Evolutionary conservation across 2,329 filamentous ascomycete species (phyloP), one percentile per base, ranked within the genome.

Genomic region (Ceratocystis destructans): DNA sequence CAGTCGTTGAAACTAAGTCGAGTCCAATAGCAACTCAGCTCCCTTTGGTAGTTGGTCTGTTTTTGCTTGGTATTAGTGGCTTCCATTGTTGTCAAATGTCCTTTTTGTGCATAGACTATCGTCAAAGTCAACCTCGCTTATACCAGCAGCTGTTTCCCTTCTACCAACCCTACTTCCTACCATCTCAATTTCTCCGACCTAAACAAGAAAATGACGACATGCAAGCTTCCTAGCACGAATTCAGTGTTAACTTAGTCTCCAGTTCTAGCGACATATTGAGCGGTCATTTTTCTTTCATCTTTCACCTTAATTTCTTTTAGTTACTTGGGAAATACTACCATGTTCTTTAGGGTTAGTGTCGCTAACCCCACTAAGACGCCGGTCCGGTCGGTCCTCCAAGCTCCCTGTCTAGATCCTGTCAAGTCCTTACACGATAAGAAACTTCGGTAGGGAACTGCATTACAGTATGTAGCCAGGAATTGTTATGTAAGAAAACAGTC

Each of bases 121-220:
- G 5, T 22, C 46, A 50, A 8, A 8, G 8, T 20, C 17, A 5
- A 50, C 22, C n/a, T 50, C n/a, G 10, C 46, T 10, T 22, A 10
- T 22, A 50, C n/a, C 10, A 48, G 20, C 20, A 2, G 3, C 20
- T 15, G n/a, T 20, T 48, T n/a, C 5, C 5, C 12, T 20, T 48
- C 10, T 20, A 20, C 20, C 45, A 48, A 48, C 20, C 17, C 45
- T 48, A 8, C 45, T 22, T 8, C 7, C 4, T 31, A 5, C 7
- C 31, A 31, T 31, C 31, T 31, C 31, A 6, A 50, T 1, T 10
- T 10, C 20, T 17, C 20, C 20, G 20, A 20, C 17, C n/a, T 50
- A 12, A 22, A 46, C 44, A 50, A 33, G 31, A 57, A 57, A 57
- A 57, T 57, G 50, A 57, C 50, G 50, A 57, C 50, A 57, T 57